Evolutionary conservation across 2,329 filamentous ascomycete species (phyloP), one percentile per base, ranked within the genome.

Genomic region (Acarospora socialis): DNA sequence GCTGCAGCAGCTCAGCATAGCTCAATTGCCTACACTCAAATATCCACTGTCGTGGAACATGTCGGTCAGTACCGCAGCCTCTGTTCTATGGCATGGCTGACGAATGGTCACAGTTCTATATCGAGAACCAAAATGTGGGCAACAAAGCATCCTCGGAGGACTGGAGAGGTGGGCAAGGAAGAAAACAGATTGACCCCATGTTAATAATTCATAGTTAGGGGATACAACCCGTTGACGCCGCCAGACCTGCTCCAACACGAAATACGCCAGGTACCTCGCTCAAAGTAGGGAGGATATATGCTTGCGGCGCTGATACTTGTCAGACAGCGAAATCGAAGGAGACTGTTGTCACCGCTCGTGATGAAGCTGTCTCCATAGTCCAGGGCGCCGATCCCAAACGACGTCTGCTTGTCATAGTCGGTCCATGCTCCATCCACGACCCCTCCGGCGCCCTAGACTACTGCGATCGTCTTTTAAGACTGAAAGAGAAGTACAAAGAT

Each of bases 341-440:
- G 21, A 55, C 59, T 2, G 61, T 63, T 32, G 46, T 57, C 12
- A 41, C 54, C 29, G 52, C 59, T 38, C 53, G 61, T 33, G 48
- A 59, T 41, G 71, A 75, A 44, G 71, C 72, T 35, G 72, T 79
- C 44, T 68, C 75, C 43, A 80, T 92, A 52, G 77, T 92, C 54
- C 77, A 81, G 55, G 75, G 78, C 50, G 44, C 27, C 38, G 60
- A 64, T 46, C 66, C 72, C 43, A 77, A 75, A 57, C 83, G 93
- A 63, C 81, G 86, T 39, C 79, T 98, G 20, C 73, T 98, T 40
- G 90, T 95, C 49, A 77, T 98, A 51, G 80, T 92, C 51, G 90
- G 90, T 2, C 90, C 90, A 32, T 98, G 90, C 68, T 94, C 86
- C 17, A 87, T 98, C 53, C 90, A 98, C 65, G 90, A 98, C 60